Base-by-base conservation (phyloP, 192 early-diverging fungal species). In the Coemansia sp. region DNA sequence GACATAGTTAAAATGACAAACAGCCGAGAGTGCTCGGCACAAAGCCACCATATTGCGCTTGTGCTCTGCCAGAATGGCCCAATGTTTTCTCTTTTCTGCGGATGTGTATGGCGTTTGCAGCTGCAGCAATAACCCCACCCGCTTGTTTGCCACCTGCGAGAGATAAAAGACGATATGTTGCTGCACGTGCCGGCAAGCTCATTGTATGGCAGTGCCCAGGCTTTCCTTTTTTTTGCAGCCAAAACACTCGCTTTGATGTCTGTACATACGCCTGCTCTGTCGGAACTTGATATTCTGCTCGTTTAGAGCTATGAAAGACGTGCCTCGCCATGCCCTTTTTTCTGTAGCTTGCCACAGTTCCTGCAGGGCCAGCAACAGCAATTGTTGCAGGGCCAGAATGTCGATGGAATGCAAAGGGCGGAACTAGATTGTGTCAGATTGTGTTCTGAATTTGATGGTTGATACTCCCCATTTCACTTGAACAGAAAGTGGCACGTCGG, bases 21-120 rank as follows among this genome's bases (percentile, higher is more conserved):
- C n/a, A 18, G n/a, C n/a, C 19, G 48, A 18, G 19, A 18, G 16
- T 50, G 9, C 21, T 23, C 23, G 52, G 9, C 19, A 26, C 57
- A 59, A 39, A 59, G 56, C 56, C 57, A 59, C 57, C 56, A 53
- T 26, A 38, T 9, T 15, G 5, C 11, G 16, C 2, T 6, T 16
- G 8, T 18, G 48, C 48, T 32, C 0, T 32, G 32, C n/a, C 48
- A 50, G 8, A 18, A 50, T 56, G 23, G 56, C 37, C 13, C 32
- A 19, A 56, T 11, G 9, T 53, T 18, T n/a, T 10, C 37, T 26
- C 15, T 26, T 8, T 11, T 38, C 19, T 26, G 21, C 10, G 37
- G 21, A 26, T 37, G 56, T 38, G 56, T 53, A 53, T 53, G 56
- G 19, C 56, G 26, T 18, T 18, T 53, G 52, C 52, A 53, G 52